A percentile compares a stretch with the other conserved stretches of the same genome.
phyloP scores from a whole-genome alignment of 23 red algal species.

The Gracilaria domingensis region DNA sequence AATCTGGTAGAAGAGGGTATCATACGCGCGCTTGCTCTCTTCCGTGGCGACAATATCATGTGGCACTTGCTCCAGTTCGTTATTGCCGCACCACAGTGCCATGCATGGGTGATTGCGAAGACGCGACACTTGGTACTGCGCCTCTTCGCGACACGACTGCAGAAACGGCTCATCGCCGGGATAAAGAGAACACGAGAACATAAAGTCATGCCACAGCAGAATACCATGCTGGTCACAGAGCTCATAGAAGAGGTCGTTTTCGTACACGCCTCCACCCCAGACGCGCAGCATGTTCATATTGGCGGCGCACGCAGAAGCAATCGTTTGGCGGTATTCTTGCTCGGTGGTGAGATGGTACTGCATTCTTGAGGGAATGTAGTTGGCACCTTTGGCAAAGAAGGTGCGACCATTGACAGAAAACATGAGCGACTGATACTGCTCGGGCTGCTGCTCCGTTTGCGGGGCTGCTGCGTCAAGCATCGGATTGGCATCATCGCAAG shows the following conservation, averaged over 20 bases:
- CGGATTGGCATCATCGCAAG: neutral
- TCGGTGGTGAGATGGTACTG: slow-evolving; percentile 1
- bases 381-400: slow-evolving; percentile 67
- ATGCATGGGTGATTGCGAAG: slow-evolving; percentile 58
- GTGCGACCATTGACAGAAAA: slow-evolving; percentile 49
- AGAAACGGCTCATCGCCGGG: slow-evolving; percentile 36
- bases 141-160: slow-evolving; percentile 15
- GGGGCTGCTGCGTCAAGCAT: neutral
- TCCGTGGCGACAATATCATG: slow-evolving; percentile 13
- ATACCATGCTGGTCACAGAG: slow-evolving; percentile 29
- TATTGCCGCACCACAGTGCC: slow-evolving; percentile 66
- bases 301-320: slow-evolving; percentile 12
- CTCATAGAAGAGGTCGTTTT: slow-evolving; percentile 49
- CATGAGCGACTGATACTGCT: slow-evolving; percentile 31
- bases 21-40: slow-evolving; percentile 32
- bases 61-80: slow-evolving; percentile 60
- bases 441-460: neutral
- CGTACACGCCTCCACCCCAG: slow-evolving; percentile 61
- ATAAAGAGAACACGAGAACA: slow-evolving; percentile 55
- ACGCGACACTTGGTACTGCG: slow-evolving; percentile 47
- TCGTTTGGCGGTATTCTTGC: neutral
- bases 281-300: slow-evolving; percentile 72
- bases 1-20: slow-evolving; percentile 33
- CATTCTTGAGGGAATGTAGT: slow-evolving; percentile 42
- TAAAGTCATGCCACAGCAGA: slow-evolving; percentile 64